Evolutionary conservation across 495 filamentous ascomycete species (phyloP).

Genomic region (Staphylotrichum tortipilum): DNA sequence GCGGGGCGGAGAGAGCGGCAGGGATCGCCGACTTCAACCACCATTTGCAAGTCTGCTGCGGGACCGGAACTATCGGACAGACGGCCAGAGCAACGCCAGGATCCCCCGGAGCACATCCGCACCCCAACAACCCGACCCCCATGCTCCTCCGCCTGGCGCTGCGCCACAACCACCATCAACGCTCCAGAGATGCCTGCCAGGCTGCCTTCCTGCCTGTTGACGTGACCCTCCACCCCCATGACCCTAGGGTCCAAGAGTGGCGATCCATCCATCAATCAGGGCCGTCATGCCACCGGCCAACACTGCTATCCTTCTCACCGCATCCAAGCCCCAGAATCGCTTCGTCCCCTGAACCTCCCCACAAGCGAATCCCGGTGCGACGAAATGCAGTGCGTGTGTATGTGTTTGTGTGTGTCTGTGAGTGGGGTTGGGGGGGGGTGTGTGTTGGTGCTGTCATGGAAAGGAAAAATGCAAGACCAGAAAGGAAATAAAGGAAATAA

Average conservation of each 20-base stretch:
- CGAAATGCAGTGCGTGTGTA: slow-evolving; percentile 17
- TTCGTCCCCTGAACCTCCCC: slow-evolving; percentile 33
- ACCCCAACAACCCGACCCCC: not conserved
- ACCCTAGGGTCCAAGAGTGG: not conserved
- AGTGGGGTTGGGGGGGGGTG: no score
- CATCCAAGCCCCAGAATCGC: slow-evolving; percentile 12
- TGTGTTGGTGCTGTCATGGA: no score
- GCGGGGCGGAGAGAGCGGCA: not conserved
- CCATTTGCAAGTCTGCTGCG: not conserved
- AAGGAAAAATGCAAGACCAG: slow-evolving; percentile 18
- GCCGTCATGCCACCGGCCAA: not conserved
- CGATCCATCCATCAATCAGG: not conserved
- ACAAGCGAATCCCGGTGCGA: slow-evolving; percentile 33
- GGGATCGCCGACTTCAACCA: not conserved
- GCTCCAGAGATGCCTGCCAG: not conserved
- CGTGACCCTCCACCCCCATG: not conserved
- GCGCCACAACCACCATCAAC: not conserved
- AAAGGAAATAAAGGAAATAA: slow-evolving; percentile 8
- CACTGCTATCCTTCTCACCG: not conserved
- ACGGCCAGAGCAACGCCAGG: not conserved
- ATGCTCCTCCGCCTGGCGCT: not conserved
- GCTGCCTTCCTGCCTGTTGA: not conserved
- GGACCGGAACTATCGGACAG: not conserved
- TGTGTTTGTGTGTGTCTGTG: no score
- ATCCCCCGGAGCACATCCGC: no score